These are phyloP conservation scores for Cicer arietinum DNA, from an alignment of 306 rosid species.

Conservation along the genomic window DNA sequence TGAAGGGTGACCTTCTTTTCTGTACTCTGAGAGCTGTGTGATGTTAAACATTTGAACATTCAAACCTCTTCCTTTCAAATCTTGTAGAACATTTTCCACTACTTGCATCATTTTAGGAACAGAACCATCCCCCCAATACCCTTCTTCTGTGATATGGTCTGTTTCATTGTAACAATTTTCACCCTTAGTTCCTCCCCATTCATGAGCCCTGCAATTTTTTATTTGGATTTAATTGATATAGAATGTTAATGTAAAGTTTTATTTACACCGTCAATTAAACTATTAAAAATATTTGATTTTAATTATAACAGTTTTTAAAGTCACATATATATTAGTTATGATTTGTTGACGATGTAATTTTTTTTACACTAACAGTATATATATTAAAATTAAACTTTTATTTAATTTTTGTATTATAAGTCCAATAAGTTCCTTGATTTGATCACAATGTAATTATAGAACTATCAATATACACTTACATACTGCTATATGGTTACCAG, in stretches of 20 bases:
- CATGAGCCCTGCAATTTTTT: neutral
- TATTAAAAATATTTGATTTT: no score
- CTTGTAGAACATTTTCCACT: slow-evolving; percentile 60
- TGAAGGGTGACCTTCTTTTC: slow-evolving; percentile 89
- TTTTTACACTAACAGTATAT: no score
- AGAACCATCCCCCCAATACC: slow-evolving; percentile 66
- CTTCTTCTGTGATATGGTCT: slow-evolving; percentile 53
- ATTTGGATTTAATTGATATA: no score
- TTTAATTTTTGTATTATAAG: neutral
- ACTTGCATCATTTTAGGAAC: slow-evolving; percentile 70
- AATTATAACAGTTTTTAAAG: no score
- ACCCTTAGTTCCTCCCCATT: slow-evolving; percentile 15
- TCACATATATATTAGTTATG: no score
- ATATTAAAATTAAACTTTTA: no score
- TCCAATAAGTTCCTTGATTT: neutral
- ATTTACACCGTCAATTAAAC: no score
- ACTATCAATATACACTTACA: neutral
- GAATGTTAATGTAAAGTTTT: no score
- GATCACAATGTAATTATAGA: neutral
- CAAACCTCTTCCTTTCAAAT: slow-evolving; percentile 65
- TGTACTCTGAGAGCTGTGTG: slow-evolving; percentile 84
- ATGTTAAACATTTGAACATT: slow-evolving; percentile 75
- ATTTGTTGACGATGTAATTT: no score
- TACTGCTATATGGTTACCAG: no score
- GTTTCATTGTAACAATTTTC: slow-evolving; percentile 73